Percentiles rank a stretch among this genome's conserved stretches.
phyloP scores from a whole-genome alignment of 768 basidiomycete genomes.

The Termitomyces heimii region DNA sequence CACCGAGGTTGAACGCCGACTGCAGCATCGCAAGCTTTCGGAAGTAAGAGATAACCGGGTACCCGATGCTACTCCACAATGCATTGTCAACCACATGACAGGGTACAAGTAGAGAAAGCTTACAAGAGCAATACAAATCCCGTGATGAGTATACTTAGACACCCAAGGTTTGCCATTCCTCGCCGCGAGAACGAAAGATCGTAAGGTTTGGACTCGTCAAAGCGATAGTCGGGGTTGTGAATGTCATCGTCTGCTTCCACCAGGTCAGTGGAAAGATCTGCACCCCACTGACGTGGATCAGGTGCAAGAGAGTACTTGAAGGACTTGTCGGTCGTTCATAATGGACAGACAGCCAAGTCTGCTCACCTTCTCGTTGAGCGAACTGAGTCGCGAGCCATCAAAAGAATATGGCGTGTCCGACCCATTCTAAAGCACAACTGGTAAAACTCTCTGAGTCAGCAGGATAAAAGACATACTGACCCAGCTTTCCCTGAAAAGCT shows the following conservation, averaged over 20 bases:
- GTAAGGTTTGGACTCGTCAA: conserved; percentile 22
- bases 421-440: conserved; percentile 17
- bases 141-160: conserved; percentile 48
- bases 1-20: conserved; percentile 32
- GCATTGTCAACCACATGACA: neutral
- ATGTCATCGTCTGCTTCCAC: conserved; percentile 68
- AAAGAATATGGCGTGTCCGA: conserved; percentile 41
- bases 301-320: conserved; percentile 56
- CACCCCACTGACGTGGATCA: conserved; percentile 65
- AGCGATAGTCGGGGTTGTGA: conserved; percentile 53
- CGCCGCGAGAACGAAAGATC: conserved; percentile 47
- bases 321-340: neutral
- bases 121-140: conserved; percentile 55
- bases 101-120: conserved; percentile 16
- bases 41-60: conserved; percentile 34
- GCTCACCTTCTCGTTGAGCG: conserved; percentile 40
- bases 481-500: conserved; percentile 36
- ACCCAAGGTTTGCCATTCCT: conserved; percentile 70
- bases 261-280: conserved; percentile 45
- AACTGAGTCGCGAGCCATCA: conserved; percentile 33
- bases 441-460: neutral
- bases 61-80: conserved; percentile 32
- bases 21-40: neutral
- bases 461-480: conserved; percentile 14
- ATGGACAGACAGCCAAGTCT: neutral